Conservation (phyloP, 148 eudicot species). For the Persicaria tinctoria region DNA sequence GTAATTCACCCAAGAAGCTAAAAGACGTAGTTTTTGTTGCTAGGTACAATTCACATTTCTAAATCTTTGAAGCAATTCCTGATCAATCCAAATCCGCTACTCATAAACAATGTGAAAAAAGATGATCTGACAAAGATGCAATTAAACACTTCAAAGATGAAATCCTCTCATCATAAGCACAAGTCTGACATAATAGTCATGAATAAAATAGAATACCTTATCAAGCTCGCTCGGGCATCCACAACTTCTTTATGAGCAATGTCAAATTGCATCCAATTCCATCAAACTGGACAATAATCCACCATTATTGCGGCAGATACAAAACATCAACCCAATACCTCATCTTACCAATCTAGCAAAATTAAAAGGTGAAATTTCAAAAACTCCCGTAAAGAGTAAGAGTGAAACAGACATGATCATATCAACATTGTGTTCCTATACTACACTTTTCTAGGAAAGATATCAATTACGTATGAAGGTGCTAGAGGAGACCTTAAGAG, state of each 20-base stretch:
- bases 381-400: too few species aligned
- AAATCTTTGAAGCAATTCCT: not conserved
- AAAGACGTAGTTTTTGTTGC: not conserved
- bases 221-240: constrained; percentile 57
- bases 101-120: not conserved
- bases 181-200: not conserved
- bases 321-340: too few species aligned
- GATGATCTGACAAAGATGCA: not conserved
- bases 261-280: constrained; percentile 61
- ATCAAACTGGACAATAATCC: not conserved
- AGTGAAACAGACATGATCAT: too few species aligned
- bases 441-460: constrained; percentile 34
- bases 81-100: not conserved
- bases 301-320: not conserved
- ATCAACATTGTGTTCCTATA: too few species aligned
- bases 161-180: not conserved
- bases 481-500: constrained; percentile 57
- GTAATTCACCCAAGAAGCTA: not conserved
- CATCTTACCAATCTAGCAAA: too few species aligned
- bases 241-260: constrained; percentile 84
- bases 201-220: constrained; percentile 31
- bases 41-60: not conserved
- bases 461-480: constrained; percentile 58
- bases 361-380: too few species aligned
- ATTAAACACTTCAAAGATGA: not conserved